A percentile compares a stretch with the other conserved stretches of the same genome.
Conservation (phyloP, 441 rosid genomes). For the Pelargonium myrrhifolium region DNA sequence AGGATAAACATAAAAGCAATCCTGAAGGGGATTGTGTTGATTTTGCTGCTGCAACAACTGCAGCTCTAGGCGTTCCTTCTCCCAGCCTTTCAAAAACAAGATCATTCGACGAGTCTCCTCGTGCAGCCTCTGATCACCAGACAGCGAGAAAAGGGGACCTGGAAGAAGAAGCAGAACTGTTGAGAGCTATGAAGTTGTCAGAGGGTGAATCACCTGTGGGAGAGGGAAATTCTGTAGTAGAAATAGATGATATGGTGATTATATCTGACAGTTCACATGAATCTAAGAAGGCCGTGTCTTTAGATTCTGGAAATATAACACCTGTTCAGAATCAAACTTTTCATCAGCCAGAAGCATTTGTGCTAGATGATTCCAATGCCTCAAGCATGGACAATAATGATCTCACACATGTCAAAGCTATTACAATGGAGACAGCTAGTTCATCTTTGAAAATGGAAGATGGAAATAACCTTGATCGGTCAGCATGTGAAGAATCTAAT, state of each 20-base stretch:
- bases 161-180: conserved; percentile 75
- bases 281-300: conserved; percentile 13
- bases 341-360: conserved; percentile 17
- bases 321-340: conserved; percentile 14
- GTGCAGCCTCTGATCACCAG: conserved; percentile 38
- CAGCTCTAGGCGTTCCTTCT: conserved; percentile 88
- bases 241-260: conserved; percentile 25
- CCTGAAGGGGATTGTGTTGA: conserved; percentile 70
- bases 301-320: conserved; percentile 19
- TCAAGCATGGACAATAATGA: conserved; percentile 22
- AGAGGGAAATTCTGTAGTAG: conserved; percentile 15
- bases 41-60: conserved; percentile 93
- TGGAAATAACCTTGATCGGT: conserved; percentile 28
- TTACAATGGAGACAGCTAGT: conserved; percentile 22
- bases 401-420: conserved; percentile 20
- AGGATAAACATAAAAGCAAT: conserved; percentile 33
- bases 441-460: conserved; percentile 26
- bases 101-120: conserved; percentile 73
- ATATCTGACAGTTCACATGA: conserved; percentile 32
- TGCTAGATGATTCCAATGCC: conserved; percentile 17
- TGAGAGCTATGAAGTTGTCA: conserved; percentile 61
- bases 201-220: conserved; percentile 35
- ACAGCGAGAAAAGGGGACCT: conserved; percentile 55
- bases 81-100: conserved; percentile 67
- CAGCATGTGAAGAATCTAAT: conserved; percentile 24